Evolutionary conservation across 2,329 filamentous ascomycete genomes (phyloP).

Genomic region (Apiospora koreana): DNA sequence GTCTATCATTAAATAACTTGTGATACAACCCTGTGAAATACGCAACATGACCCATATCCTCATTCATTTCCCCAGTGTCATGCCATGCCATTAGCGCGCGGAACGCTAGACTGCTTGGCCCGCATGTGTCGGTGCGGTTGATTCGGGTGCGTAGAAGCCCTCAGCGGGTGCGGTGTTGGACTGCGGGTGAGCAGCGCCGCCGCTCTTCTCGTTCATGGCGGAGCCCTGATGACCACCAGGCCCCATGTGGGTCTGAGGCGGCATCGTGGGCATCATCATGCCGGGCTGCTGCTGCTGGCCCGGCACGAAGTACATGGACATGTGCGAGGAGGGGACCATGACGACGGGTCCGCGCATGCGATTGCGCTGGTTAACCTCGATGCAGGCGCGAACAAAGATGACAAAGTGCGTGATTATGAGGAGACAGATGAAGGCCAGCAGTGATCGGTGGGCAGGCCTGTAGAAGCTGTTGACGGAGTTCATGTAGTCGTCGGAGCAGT

Average conservation of each 20-base stretch:
- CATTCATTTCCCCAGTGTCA: background rate
- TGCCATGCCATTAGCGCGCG: background rate
- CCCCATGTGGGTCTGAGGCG: conserved; percentile 1
- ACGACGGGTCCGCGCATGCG: conserved; percentile 4
- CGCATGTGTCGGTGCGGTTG: background rate
- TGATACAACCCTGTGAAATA: too few relatives aligned
- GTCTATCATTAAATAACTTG: too few relatives aligned
- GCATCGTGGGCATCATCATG: conserved; percentile 14
- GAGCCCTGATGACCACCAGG: background rate
- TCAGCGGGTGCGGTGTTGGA: background rate
- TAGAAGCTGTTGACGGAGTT: background rate
- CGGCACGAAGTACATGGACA: conserved; percentile 2
- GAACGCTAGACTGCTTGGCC: background rate
- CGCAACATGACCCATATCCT: background rate
- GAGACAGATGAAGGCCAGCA: conserved; percentile 14
- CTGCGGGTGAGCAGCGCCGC: background rate
- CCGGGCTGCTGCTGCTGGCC: background rate
- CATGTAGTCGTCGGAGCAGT: background rate
- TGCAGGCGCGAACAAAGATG: conserved; percentile 18
- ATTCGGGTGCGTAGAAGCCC: background rate
- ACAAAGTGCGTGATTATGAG: conserved; percentile 15
- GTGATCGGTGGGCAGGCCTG: background rate
- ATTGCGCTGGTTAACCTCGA: conserved; percentile 16
- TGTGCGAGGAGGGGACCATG: background rate
- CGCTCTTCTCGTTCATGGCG: background rate